Evolutionary conservation across 495 filamentous ascomycete species (phyloP), one percentile per base, ranked within the genome.

Genomic region (Penicillium ochrochloron): DNA sequence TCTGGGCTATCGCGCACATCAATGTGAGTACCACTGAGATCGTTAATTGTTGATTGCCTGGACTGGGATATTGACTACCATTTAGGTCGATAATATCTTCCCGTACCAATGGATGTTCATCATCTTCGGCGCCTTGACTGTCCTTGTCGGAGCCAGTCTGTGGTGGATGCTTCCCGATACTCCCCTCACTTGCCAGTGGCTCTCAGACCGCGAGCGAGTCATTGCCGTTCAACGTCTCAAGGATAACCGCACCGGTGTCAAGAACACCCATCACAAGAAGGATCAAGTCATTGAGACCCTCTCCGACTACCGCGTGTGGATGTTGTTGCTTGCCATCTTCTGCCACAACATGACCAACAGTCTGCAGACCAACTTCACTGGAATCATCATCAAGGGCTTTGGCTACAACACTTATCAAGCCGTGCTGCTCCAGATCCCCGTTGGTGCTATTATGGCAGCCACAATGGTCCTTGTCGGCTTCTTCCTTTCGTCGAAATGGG

Each of bases 361-460:
- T 52, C 85, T 84, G 21, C 79, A 89, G 29, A 80, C 76, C 31
- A 89, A 88, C 61, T 89, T 88, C 75, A 88, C 87, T 76, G 83
- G 78, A 39, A 65, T 52, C 12, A 44, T 68, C 21, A 68, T 71
- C 56, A 56, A 63, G 21, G 56, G 21, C 54, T 78, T 76, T 48
- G 73, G 75, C 17, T 76, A 73, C 70, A 86, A 84, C 5, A 65
- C 84, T 9, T 78, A 86, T 15, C 72, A 87, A 65, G 82, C 80
- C 5, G 77, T 89, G 11, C 81, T 89, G 11, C 81, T 87, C 56
- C 85, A 83, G 42, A 83, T 82, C 3, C 87, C 86, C 1, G 82
- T 79, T 17, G 86, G 86, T 2, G 83, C 78, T 6, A 73, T 89
- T 6, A 86, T 88, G 68, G 75, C 89, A 9, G 77, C 87, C 25